Percentiles rank a stretch among this genome's conserved stretches.
phyloP scores from a whole-genome alignment of 2,329 filamentous ascomycete genomes.

The Aspergillus fructus region DNA sequence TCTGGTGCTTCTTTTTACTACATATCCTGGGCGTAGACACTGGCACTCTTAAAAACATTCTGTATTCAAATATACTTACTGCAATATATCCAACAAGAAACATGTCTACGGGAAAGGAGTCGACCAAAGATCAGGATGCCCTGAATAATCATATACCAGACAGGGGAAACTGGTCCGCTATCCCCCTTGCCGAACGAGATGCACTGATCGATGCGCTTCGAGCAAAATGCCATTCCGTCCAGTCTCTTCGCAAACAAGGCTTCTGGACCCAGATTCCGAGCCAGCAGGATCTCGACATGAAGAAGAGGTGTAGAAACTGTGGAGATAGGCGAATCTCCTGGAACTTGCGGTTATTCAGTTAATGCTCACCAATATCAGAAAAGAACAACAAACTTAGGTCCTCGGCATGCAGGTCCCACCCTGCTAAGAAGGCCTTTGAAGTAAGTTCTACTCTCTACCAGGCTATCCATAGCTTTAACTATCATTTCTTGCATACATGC shows the following conservation, averaged over 20 bases:
- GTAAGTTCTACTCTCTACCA: neutral
- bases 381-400: neutral
- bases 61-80: too few species aligned
- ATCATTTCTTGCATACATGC: too few species aligned
- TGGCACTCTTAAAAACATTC: too few species aligned
- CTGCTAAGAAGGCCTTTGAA: neutral
- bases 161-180: neutral
- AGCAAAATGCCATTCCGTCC: neutral
- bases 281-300: neutral
- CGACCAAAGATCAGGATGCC: too few species aligned
- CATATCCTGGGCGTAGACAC: too few species aligned
- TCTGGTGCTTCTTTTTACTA: too few species aligned
- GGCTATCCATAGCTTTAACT: too few species aligned
- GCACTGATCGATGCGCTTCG: neutral
- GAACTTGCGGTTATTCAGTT: neutral
- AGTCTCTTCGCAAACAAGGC: neutral
- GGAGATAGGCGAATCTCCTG: neutral
- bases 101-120: too few species aligned
- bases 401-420: neutral
- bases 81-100: too few species aligned
- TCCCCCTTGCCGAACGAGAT: neutral
- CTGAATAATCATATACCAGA: too few species aligned
- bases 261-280: neutral
- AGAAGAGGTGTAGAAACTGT: neutral
- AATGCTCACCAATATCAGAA: neutral